Evolutionary conservation across 192 early-diverging fungal species (phyloP).

Genomic region (Chytriomyces confervae): DNA sequence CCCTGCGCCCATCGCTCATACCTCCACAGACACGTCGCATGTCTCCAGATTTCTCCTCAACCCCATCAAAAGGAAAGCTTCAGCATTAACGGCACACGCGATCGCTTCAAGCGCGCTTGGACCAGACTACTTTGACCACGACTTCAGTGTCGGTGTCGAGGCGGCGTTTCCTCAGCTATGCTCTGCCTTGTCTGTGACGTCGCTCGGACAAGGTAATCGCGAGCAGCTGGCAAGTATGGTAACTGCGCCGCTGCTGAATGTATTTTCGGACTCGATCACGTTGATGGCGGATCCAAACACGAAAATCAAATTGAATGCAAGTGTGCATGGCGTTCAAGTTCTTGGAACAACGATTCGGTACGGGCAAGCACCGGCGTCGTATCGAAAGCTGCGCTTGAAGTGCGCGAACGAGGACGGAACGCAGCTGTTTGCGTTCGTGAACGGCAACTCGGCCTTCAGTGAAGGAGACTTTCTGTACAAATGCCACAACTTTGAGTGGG

Average conservation of each 20-base stretch:
- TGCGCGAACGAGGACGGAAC: not conserved
- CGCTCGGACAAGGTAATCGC: not conserved
- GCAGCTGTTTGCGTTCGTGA: not conserved
- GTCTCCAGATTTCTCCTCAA: not conserved
- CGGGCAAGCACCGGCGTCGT: not conserved
- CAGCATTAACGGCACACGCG: not conserved
- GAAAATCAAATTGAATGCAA: not conserved
- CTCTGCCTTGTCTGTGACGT: not conserved
- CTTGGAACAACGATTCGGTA: not conserved
- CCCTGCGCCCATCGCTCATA: not conserved
- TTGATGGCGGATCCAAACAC: not conserved
- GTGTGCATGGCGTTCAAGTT: not conserved
- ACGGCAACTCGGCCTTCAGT: not conserved
- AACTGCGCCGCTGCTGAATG: not conserved
- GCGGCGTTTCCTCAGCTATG: not conserved
- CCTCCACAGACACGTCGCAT: not conserved
- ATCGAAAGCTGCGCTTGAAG: not conserved
- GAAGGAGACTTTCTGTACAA: not conserved
- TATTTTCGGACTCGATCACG: not conserved
- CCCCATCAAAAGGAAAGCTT: not conserved
- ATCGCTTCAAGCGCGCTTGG: not conserved
- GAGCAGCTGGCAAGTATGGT: not conserved
- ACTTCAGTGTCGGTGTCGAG: not conserved
- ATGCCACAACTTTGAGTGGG: not conserved
- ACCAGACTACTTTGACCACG: not conserved